Evolutionary conservation across 805 yeast species (phyloP).

Genomic region (Wickerhamiella azymoides): DNA sequence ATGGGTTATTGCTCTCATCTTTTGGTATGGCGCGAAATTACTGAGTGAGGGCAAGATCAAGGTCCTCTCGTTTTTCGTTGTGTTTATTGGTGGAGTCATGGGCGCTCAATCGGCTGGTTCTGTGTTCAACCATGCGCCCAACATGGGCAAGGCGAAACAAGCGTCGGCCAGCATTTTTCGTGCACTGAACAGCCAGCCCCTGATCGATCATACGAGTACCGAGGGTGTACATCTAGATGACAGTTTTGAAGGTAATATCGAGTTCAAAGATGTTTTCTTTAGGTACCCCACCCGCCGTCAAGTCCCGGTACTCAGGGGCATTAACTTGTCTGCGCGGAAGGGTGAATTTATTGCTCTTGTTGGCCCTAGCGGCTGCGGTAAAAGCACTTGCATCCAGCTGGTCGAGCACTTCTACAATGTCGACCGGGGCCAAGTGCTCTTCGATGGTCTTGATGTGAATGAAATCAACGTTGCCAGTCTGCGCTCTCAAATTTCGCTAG

Average conservation of each 20-base stretch:
- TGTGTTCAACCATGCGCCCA: conserved; percentile 30
- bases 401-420: conserved; percentile 39
- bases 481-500: conserved; percentile 41
- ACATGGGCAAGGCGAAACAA: conserved; percentile 30
- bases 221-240: conserved; percentile 22
- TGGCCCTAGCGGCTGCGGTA: conserved; percentile 52
- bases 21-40: conserved; percentile 32
- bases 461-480: conserved; percentile 37
- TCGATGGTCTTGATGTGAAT: conserved; percentile 39
- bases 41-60: conserved; percentile 22
- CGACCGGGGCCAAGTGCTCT: conserved; percentile 33
- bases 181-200: conserved; percentile 24
- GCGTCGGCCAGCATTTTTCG: conserved; percentile 25
- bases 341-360: conserved; percentile 51
- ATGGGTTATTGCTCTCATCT: conserved; percentile 29
- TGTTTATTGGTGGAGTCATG: conserved; percentile 27
- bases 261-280: conserved; percentile 45
- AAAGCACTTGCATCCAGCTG: conserved; percentile 41
- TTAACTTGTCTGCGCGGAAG: conserved; percentile 34
- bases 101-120: conserved; percentile 30
- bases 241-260: conserved; percentile 35
- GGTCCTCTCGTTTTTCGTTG: conserved; percentile 27
- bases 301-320: conserved; percentile 36
- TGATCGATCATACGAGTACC: conserved; percentile 22
- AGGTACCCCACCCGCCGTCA: conserved; percentile 48